Evolutionary conservation across 1,139 yeast species (phyloP).

Genomic region (Geotrichum europaeum): DNA sequence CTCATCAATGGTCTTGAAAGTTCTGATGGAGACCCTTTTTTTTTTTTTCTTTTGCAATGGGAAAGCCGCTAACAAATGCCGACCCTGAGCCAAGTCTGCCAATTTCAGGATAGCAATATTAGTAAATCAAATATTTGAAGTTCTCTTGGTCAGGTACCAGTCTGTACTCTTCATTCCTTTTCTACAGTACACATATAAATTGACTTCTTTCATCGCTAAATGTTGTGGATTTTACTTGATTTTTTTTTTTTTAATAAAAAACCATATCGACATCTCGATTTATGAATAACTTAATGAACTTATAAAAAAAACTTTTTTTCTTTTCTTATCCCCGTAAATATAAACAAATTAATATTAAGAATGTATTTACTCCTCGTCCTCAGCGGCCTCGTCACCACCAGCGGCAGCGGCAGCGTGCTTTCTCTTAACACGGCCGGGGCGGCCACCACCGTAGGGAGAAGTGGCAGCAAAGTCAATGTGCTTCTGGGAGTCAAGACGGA

Average conservation of each 20-base stretch:
- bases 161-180: no score
- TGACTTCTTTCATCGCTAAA: no score
- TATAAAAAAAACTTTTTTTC: neutral
- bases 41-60: neutral
- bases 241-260: neutral
- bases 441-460: slow-evolving; percentile 99
- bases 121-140: no score
- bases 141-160: no score
- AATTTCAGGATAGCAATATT: no score
- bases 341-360: neutral
- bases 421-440: slow-evolving; percentile 99
- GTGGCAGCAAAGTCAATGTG: slow-evolving; percentile 99
- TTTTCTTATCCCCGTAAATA: slow-evolving; percentile 8
- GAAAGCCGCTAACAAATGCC: neutral
- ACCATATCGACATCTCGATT: neutral
- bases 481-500: slow-evolving; percentile 99
- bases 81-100: neutral
- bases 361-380: slow-evolving; percentile 47
- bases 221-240: neutral
- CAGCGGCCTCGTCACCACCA: slow-evolving; percentile 51
- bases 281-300: slow-evolving; percentile 6
- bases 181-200: no score
- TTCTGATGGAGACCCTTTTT: neutral
- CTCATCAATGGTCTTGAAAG: neutral
- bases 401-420: slow-evolving; percentile 70